Base-by-base conservation (phyloP, 2,329 filamentous ascomycete genomes). In the Plectosphaerella cucumerina region DNA sequence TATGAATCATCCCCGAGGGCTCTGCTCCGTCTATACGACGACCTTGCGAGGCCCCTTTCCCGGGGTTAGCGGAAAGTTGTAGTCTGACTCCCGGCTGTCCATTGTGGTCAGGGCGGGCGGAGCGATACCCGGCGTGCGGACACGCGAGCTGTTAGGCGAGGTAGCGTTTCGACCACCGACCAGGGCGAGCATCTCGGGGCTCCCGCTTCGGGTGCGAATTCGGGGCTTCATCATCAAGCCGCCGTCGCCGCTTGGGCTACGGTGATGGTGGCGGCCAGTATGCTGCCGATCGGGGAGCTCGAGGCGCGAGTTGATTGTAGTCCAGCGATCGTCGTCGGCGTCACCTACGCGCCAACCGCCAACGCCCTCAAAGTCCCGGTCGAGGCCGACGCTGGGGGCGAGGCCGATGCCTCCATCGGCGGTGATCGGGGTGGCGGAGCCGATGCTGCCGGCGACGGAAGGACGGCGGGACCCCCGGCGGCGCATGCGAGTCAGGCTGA, bases 301-400 rank as follows among this genome's bases (percentile, higher is more conserved):
- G 8, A 79, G 66, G 11, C 76, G 66, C 1, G 76, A 77, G 56
- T 80, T 80, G 54, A 80, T 77, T 43, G 71, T 74, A 17, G 72
- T 74, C 77, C 78, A 81, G 31, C 70, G 58, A 5, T 58, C 64
- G 33, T 70, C 68, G 14, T 69, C 67, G 35, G 62, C 59, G 37
- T 75, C 67, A 12, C 66, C 63, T 15, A 81, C 56, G 45, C 79
- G 68, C 79, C 80, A 84, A 3, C 81, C 81, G 17, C 81, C 81
- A 2, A 84, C 64, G 8, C 81, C 81, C 56, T 84, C 81, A 56
- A 77, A 84, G 59, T 84, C 81, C 26, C 81, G 68, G 49, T 77
- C 74, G 4, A 77, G 65, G 0, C 78, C 78, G 33, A 78, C 63
- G 53, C 72, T 77, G 8, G 76, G 72, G 14, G 72, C 65, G 15